Base-by-base conservation (phyloP, 345 rosid genomes). In the Citrus medica region DNA sequence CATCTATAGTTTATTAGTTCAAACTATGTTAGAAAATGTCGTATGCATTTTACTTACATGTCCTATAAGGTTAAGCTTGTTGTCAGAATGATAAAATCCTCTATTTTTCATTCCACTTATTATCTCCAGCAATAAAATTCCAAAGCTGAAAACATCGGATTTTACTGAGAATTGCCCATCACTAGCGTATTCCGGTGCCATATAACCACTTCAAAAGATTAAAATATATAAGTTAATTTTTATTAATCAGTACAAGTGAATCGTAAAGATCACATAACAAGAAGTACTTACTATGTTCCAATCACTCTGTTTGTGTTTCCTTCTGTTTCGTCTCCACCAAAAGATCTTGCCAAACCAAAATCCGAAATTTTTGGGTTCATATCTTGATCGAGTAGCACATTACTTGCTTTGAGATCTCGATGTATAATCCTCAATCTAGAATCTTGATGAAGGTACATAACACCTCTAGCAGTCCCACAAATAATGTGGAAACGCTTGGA, bases 361-460 rank as follows among this genome's bases (percentile, higher is more conserved):
- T 87, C 89, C 46, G 89, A 87, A 53, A 87, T 84, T 77, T 87
- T 87, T 7, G 87, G 86, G 68, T 83, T 82, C 86, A 87, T 80
- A 24, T 83, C 84, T 6, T 81, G 67, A 30, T 87, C 89, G 17
- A 87, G 69, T 60, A 87, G 84, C 61, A 87, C 71, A 76, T 87
- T 84, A 51, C 86, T 83, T 9, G 82, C 82, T 78, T 87, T 87
- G 17, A 84, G 62, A 80, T 86, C 87, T 64, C 89, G 62, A 55
- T 86, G 87, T 8, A 86, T 80, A 63, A 87, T 84, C 14, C 89
- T 77, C n/a, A 79, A 75, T 74, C 85, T 74, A 17, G 89, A 85
- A 75, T 87, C 90, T 64, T 82, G 90, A 82, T 87, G 86, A 55
- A 87, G 88, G 78, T 87, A 87, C 59, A 87, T 81, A 77, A 87